phyloP scores from a whole-genome alignment of 1,284 basidiomycete species.

The Phenoliferia sp. region DNA sequence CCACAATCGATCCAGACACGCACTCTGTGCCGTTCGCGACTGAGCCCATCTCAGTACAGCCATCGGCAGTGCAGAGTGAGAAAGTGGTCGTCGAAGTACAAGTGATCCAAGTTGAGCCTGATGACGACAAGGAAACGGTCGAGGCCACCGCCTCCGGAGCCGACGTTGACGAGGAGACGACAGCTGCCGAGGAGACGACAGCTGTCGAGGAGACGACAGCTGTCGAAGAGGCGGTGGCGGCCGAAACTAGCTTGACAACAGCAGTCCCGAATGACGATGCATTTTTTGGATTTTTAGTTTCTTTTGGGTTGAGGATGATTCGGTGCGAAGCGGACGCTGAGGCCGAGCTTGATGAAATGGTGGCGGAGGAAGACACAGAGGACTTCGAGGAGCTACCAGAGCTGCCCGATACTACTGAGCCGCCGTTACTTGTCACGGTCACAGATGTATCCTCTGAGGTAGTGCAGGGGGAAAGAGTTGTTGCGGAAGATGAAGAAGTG shows the following conservation, averaged over 20 bases:
- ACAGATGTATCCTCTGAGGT: conserved; percentile 3
- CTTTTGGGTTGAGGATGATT: too few relatives aligned
- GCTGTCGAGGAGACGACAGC: neutral
- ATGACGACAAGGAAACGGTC: neutral
- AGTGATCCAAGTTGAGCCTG: neutral
- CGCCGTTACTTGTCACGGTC: neutral
- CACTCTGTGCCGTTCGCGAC: conserved; percentile 28
- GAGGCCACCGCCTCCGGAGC: neutral
- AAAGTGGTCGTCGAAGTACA: conserved; percentile 20
- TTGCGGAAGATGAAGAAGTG: conserved; percentile 3
- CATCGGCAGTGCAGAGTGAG: conserved; percentile 15
- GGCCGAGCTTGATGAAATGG: neutral
- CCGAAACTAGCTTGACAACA: too few relatives aligned
- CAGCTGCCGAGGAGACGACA: neutral
- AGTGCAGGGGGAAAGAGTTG: conserved; percentile 11
- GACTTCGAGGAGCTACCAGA: neutral
- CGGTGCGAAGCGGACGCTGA: neutral
- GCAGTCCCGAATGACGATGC: too few relatives aligned
- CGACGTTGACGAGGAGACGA: neutral
- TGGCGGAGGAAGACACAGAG: neutral
- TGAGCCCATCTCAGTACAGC: conserved; percentile 25
- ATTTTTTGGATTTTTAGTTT: too few relatives aligned
- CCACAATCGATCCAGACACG: conserved; percentile 6
- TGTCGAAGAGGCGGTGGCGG: neutral
- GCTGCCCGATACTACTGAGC: neutral